These are phyloP conservation scores for Plenodomus lindquistii DNA, from an alignment of 2,329 filamentous ascomycete genomes.

Conservation along the genomic window DNA sequence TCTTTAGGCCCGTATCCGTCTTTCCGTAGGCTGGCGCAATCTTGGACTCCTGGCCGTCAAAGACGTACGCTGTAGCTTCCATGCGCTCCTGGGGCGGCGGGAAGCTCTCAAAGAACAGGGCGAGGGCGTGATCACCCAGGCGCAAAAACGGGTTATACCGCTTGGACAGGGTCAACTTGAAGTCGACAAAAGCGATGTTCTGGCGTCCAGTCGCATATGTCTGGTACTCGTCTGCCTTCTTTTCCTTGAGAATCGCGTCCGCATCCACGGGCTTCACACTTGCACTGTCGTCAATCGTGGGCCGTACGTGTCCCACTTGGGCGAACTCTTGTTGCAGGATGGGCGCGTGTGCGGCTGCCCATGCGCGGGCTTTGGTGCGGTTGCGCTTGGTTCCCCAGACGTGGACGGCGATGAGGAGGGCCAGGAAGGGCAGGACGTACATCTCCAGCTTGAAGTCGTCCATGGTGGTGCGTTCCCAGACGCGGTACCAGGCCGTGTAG, in stretches of 20 bases:
- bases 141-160: slow-evolving; percentile 78
- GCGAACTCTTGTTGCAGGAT: slow-evolving; percentile 81
- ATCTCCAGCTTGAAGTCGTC: slow-evolving; percentile 88
- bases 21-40: slow-evolving; percentile 69
- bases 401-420: slow-evolving; percentile 76
- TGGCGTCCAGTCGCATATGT: slow-evolving; percentile 89
- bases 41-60: slow-evolving; percentile 86
- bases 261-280: slow-evolving; percentile 50
- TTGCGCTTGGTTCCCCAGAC: slow-evolving; percentile 81
- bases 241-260: slow-evolving; percentile 76
- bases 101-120: slow-evolving; percentile 81
- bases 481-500: slow-evolving; percentile 94
- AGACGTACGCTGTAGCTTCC: slow-evolving; percentile 80
- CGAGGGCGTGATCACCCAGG: slow-evolving; percentile 68
- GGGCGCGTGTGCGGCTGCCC: slow-evolving; percentile 75
- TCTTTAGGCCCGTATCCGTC: slow-evolving; percentile 59
- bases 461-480: slow-evolving; percentile 86
- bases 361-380: slow-evolving; percentile 75
- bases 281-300: slow-evolving; percentile 7
- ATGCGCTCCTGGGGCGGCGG: slow-evolving; percentile 70
- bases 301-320: slow-evolving; percentile 71
- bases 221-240: slow-evolving; percentile 81
- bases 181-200: slow-evolving; percentile 89
- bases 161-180: slow-evolving; percentile 80
- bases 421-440: slow-evolving; percentile 74